Evolutionary conservation across 306 rosid genomes (phyloP), one percentile per base, ranked within the genome.

Genomic region (Spatholobus suberectus): DNA sequence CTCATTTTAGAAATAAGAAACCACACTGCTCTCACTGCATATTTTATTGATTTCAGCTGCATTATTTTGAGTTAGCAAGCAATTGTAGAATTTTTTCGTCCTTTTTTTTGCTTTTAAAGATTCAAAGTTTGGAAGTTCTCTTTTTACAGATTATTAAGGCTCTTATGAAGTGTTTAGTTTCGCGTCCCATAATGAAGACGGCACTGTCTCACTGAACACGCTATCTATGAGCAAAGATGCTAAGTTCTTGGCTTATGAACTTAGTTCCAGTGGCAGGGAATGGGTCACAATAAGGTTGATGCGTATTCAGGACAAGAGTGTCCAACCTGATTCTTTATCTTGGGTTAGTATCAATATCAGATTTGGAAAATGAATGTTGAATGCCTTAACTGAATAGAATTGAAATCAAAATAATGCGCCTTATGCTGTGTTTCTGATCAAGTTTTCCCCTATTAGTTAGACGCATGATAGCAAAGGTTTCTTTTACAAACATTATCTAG

Each of bases 191-290:
- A n/a, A n/a, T 32, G 80, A 89, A 82, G 98, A 96, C 43, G 99
- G 98, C 55, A 92, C 95, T 4, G 91, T 94, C 26, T 88, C 99
- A 3, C 75, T 96, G 77, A 89, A 27, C 67, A 72, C 75, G 4
- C 55, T 73, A 1, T 88, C 97, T 0, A 89, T 89, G 2, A 96
- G 97, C 54, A 72, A 94, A 88, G 94, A 96, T 81, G 98, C 93
- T 2, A 73, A 88, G 40, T 89, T 91, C 81, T 69, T 96, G 89
- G 98, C 95, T 24, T 94, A 94, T 57, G 99, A 89, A 5, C 95
- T 96, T 40, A 94, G 99, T 74, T 73, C 93, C 5, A 92, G 99
- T 21, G 99, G 97, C 59, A 96, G 98, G 6, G 98, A 94, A 81
- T 94, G 99, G 99, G 93, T 92, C 38, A 92, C 93, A 0, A 86